These are phyloP conservation scores for Coemansia sp. DNA, from an alignment of 192 early-diverging fungal species.

Conservation along the genomic window DNA sequence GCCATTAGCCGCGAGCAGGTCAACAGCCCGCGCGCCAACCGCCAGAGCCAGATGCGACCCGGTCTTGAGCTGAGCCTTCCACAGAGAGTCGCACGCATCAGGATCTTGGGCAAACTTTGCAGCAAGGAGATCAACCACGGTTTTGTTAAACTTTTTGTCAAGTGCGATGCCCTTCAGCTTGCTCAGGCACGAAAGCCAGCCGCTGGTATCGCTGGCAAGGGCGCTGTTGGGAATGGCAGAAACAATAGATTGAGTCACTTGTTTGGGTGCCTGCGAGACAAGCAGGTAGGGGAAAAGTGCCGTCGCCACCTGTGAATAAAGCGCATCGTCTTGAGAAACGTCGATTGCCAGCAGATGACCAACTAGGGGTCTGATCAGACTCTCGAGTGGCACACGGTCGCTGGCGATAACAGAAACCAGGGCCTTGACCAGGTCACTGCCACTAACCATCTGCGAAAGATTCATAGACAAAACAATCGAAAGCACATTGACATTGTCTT, in stretches of 20 bases:
- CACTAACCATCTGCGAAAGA: slow-evolving; percentile 12
- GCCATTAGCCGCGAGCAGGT: slow-evolving; percentile 12
- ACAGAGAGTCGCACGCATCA: slow-evolving; percentile 4
- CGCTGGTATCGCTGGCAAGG: slow-evolving; percentile 9
- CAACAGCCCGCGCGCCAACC: slow-evolving; percentile 29
- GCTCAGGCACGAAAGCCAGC: slow-evolving; percentile 26
- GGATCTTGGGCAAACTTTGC: slow-evolving; percentile 16
- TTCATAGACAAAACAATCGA: slow-evolving; percentile 25
- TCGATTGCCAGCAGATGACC: slow-evolving; percentile 20
- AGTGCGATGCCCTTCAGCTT: slow-evolving; percentile 1
- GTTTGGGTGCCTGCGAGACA: background rate
- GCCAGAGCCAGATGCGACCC: slow-evolving; percentile 11
- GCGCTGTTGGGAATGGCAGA: slow-evolving; percentile 9
- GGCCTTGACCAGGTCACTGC: slow-evolving; percentile 17
- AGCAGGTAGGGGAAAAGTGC: slow-evolving; percentile 35
- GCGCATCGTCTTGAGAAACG: background rate
- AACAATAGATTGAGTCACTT: slow-evolving; percentile 16
- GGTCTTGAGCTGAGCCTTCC: slow-evolving; percentile 20
- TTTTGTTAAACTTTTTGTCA: slow-evolving; percentile 13
- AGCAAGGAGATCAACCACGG: slow-evolving; percentile 11
- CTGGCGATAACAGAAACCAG: slow-evolving; percentile 21
- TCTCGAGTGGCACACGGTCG: slow-evolving; percentile 20
- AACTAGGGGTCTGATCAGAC: slow-evolving; percentile 10
- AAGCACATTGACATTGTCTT: slow-evolving; percentile 38
- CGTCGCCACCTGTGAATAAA: slow-evolving; percentile 4